These are phyloP conservation scores for Metarhizium brunneum DNA, from an alignment of 2,329 filamentous ascomycete genomes.

Conservation along the genomic window DNA sequence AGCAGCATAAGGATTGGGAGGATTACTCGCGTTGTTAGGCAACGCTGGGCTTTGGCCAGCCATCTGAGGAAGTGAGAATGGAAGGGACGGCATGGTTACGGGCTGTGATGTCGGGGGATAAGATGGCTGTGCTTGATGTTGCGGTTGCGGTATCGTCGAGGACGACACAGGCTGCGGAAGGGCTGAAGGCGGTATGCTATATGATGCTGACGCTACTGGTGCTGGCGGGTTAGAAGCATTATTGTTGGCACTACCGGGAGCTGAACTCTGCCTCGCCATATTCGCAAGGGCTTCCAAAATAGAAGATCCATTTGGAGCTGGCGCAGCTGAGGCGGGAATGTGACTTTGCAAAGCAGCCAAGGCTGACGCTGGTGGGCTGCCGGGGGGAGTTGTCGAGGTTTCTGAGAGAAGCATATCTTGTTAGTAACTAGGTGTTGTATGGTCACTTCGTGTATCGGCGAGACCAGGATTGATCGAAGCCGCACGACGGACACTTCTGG, in stretches of 20 bases:
- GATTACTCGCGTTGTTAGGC: conserved; percentile 13
- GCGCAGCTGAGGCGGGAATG: conserved; percentile 27
- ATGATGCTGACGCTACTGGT: conserved; percentile 33
- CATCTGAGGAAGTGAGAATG: conserved; percentile 26
- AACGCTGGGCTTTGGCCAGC: conserved; percentile 22
- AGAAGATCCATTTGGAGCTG: conserved; percentile 38
- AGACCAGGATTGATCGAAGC: background rate
- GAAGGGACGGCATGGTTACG: conserved; percentile 49
- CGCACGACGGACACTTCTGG: background rate
- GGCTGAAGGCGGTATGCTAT: conserved; percentile 24
- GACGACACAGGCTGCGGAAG: conserved; percentile 23
- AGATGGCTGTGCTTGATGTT: conserved; percentile 18
- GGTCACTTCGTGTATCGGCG: background rate
- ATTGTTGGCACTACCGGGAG: conserved; percentile 22
- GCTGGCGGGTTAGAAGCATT: conserved; percentile 26
- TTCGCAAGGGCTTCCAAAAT: conserved; percentile 74
- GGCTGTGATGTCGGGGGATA: conserved; percentile 41
- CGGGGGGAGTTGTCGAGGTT: conserved; percentile 62
- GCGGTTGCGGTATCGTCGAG: conserved; percentile 17
- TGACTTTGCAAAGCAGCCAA: conserved; percentile 28
- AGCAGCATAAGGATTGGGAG: conserved; percentile 19
- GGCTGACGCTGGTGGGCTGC: conserved; percentile 44
- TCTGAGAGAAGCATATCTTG: conserved; percentile 33
- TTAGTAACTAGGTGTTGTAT: conserved; percentile 2
- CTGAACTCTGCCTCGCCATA: conserved; percentile 61